These are phyloP conservation scores for Apiosordaria backusii DNA, from an alignment of 495 filamentous ascomycete genomes.

Conservation along the genomic window DNA sequence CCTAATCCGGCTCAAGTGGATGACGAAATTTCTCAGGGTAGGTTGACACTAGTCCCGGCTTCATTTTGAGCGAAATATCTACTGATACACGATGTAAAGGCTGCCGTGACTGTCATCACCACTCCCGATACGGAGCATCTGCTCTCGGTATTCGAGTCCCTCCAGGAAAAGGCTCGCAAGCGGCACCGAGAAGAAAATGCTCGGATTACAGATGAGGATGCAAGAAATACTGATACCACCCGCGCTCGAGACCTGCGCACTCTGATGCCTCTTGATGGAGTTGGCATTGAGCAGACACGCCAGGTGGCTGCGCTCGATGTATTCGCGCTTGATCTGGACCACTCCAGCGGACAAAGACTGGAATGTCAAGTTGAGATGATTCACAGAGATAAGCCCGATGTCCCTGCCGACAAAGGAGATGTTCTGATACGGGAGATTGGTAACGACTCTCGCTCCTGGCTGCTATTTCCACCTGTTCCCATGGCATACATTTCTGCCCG, in stretches of 20 bases:
- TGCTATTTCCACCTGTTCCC: conserved; percentile 83
- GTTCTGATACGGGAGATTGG: conserved; percentile 88
- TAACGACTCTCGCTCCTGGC: conserved; percentile 64
- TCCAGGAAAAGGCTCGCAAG: conserved; percentile 72
- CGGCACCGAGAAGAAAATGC: conserved; percentile 82
- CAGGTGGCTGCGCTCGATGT: conserved; percentile 84
- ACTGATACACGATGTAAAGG: conserved; percentile 27
- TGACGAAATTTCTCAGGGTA: conserved; percentile 78
- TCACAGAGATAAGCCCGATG: conserved; percentile 67
- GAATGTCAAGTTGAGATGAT: conserved; percentile 88
- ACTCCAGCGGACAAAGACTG: conserved; percentile 85
- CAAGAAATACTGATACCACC: conserved; percentile 74
- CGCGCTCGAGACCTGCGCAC: conserved; percentile 74
- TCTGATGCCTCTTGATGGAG: conserved; percentile 61
- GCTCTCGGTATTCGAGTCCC: conserved; percentile 54
- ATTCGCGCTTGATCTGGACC: conserved; percentile 78
- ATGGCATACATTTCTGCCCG: conserved; percentile 71
- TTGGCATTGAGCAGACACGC: conserved; percentile 67
- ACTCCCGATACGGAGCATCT: conserved; percentile 31
- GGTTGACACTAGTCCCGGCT: conserved; percentile 12
- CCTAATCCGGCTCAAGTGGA: conserved; percentile 80
- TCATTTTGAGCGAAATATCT: conserved; percentile 5
- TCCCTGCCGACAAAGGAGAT: conserved; percentile 62
- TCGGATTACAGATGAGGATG: conserved; percentile 85
- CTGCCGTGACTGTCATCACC: conserved; percentile 38